A percentile compares a stretch with the other conserved stretches of the same genome.
Evolutionary conservation across 108 stramenopile genomes (phyloP).

Genomic region (Craspedostauros australis): DNA sequence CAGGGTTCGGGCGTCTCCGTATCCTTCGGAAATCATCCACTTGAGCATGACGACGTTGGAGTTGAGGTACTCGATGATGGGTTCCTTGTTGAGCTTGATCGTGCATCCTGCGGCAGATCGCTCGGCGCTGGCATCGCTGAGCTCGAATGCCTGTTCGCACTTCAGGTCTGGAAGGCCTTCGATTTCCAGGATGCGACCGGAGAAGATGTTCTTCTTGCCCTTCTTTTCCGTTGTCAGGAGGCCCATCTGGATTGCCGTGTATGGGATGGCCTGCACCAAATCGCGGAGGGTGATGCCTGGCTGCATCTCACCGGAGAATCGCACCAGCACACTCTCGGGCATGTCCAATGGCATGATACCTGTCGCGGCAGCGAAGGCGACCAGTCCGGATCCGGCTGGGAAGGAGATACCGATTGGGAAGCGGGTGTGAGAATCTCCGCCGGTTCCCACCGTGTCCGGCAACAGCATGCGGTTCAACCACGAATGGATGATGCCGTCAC

Average conservation of each 20-base stretch:
- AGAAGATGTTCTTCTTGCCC: slow-evolving; percentile 95
- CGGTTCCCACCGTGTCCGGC: slow-evolving; percentile 95
- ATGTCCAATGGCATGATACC: slow-evolving; percentile 95
- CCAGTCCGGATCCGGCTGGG: slow-evolving; percentile 92
- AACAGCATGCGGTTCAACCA: slow-evolving; percentile 97
- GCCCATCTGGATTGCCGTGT: slow-evolving; percentile 88
- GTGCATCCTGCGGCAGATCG: slow-evolving; percentile 95
- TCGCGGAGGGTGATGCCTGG: slow-evolving; percentile 95
- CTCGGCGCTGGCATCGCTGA: slow-evolving; percentile 89
- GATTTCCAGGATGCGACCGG: slow-evolving; percentile 91
- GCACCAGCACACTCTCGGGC: slow-evolving; percentile 91
- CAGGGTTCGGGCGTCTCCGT: slow-evolving; percentile 89
- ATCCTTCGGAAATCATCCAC: slow-evolving; percentile 97
- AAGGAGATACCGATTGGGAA: slow-evolving; percentile 96
- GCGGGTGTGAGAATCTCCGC: slow-evolving; percentile 94
- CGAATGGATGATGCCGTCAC: slow-evolving; percentile 96
- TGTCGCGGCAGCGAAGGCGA: slow-evolving; percentile 94
- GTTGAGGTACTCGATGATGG: slow-evolving; percentile 90
- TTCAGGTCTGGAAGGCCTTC: slow-evolving; percentile 91
- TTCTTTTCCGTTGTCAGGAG: slow-evolving; percentile 91
- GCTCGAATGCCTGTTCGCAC: slow-evolving; percentile 96
- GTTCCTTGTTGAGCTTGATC: slow-evolving; percentile 91
- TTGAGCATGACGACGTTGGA: slow-evolving; percentile 94
- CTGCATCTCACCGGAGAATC: slow-evolving; percentile 89
- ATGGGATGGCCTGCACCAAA: slow-evolving; percentile 94